These are phyloP conservation scores for Cyphellophora europaea DNA, from an alignment of 2,329 filamentous ascomycete species.

Conservation along the genomic window DNA sequence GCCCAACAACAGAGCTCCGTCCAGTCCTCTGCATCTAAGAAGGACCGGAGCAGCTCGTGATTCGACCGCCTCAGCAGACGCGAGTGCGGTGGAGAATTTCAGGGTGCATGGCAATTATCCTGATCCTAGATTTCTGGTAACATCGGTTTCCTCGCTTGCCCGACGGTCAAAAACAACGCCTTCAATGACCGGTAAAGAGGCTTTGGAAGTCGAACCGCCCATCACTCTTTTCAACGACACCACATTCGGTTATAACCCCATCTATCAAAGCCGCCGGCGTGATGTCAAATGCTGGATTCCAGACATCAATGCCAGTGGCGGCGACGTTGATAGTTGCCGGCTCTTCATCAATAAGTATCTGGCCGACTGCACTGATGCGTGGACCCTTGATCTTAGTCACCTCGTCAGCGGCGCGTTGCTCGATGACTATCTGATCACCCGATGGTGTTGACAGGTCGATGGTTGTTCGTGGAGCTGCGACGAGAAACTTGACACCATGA, in stretches of 20 bases:
- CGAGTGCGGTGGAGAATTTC: no score
- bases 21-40: no score
- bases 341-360: constrained; percentile 46
- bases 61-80: no score
- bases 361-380: constrained; percentile 53
- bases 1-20: no score
- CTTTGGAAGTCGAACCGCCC: constrained; percentile 56
- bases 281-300: constrained; percentile 96
- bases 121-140: no score
- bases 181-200: no score
- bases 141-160: no score
- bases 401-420: constrained; percentile 73
- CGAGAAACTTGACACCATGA: constrained; percentile 87
- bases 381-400: constrained; percentile 78
- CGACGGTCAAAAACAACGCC: no score
- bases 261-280: constrained; percentile 85
- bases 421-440: constrained; percentile 77
- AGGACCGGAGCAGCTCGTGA: no score
- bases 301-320: constrained; percentile 66
- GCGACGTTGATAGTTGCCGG: constrained; percentile 73
- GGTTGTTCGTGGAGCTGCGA: constrained; percentile 88
- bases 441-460: constrained; percentile 76
- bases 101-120: no score
- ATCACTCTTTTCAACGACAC: constrained; percentile 67
- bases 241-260: constrained; percentile 85